Conservation (phyloP, 2,329 filamentous ascomycete genomes). For the Talaromyces albobiverticillius region DNA sequence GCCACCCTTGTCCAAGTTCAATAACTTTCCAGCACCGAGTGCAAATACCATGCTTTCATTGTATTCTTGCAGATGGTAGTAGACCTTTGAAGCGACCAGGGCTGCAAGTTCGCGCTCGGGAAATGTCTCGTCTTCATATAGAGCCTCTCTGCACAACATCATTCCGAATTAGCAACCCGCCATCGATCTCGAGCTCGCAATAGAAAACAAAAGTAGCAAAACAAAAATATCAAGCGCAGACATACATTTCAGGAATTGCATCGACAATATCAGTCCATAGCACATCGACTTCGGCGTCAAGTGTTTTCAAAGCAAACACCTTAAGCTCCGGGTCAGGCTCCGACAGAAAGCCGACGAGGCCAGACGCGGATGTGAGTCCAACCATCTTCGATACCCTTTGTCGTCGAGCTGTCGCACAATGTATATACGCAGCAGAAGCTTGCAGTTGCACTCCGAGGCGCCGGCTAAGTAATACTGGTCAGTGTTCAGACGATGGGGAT, state of each 20-base stretch:
- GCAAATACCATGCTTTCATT: constrained; percentile 99
- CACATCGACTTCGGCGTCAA: constrained; percentile 95
- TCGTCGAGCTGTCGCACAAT: constrained; percentile 11
- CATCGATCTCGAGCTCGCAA: neutral
- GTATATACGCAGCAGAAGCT: neutral
- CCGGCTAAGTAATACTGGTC: neutral
- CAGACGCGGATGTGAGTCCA: constrained; percentile 88
- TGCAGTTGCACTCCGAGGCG: neutral
- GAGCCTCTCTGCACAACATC: constrained; percentile 68
- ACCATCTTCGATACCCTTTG: constrained; percentile 62
- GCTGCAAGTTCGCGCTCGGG: constrained; percentile 91
- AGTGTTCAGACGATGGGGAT: constrained; percentile 1
- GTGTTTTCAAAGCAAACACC: constrained; percentile 88
- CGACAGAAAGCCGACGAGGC: constrained; percentile 89
- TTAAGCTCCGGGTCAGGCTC: constrained; percentile 93
- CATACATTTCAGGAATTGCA: constrained; percentile 89
- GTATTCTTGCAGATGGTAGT: constrained; percentile 98
- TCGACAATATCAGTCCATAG: constrained; percentile 97
- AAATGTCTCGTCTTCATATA: constrained; percentile 95
- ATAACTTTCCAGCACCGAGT: constrained; percentile 87
- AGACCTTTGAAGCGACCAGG: constrained; percentile 93
- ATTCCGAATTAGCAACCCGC: neutral
- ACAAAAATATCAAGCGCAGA: constrained; percentile 17
- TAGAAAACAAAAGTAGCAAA: neutral
- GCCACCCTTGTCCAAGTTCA: constrained; percentile 84